Percentiles rank a stretch among this genome's conserved stretches.
Conservation (phyloP, 2,329 filamentous ascomycete genomes). For the Sporothrix luriei region DNA sequence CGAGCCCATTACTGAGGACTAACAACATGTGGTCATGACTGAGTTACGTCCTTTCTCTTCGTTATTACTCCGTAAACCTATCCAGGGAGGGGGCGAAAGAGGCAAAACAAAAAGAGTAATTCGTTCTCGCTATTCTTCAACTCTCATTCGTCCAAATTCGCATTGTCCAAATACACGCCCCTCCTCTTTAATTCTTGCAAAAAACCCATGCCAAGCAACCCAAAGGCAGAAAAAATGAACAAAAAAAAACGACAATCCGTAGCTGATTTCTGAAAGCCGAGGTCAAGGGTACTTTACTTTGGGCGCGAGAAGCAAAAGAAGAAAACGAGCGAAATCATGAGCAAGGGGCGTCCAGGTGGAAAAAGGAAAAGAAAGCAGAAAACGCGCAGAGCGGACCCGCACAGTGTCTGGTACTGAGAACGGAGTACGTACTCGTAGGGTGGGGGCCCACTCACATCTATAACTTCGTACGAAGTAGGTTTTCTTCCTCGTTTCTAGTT, state of each 20-base stretch:
- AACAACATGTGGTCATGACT: constrained; percentile 4
- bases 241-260: not conserved
- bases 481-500: not conserved
- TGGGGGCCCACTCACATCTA: constrained; percentile 10
- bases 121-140: constrained; percentile 8
- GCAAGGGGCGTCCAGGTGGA: not conserved
- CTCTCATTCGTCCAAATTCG: constrained; percentile 14
- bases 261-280: not conserved
- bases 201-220: not conserved
- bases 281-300: constrained; percentile 12
- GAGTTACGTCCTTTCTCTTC: not conserved
- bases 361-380: constrained; percentile 6
- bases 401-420: not conserved
- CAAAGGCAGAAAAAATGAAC: not conserved
- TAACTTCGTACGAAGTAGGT: not conserved
- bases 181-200: not conserved
- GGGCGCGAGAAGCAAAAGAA: not conserved
- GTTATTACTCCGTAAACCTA: not conserved
- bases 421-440: not conserved
- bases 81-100: constrained; percentile 2
- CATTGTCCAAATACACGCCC: not conserved
- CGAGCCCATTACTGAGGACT: constrained; percentile 15
- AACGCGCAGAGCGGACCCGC: constrained; percentile 27
- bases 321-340: not conserved
- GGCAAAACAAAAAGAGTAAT: not conserved